These are phyloP conservation scores for Corylus heterophylla DNA, from an alignment of 306 rosid genomes.

Conservation along the genomic window DNA sequence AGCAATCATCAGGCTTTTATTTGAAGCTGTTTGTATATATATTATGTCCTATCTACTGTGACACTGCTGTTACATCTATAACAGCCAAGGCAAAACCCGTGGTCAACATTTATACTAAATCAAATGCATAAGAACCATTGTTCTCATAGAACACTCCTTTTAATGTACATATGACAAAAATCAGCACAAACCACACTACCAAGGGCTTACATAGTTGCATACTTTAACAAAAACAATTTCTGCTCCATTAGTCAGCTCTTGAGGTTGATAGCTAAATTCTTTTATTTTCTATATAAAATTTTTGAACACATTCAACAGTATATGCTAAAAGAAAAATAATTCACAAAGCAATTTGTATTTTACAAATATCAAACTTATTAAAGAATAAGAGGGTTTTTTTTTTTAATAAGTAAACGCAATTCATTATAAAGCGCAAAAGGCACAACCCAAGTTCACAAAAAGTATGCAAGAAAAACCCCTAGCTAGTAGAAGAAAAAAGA, in stretches of 20 bases:
- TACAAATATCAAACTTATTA: not conserved
- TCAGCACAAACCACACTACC: not conserved
- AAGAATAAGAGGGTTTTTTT: not conserved
- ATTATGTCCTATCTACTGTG: not conserved
- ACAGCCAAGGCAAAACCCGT: not conserved
- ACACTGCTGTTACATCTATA: not conserved
- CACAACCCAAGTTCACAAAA: too few relatives aligned
- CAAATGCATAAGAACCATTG: not conserved
- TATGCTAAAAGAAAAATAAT: not conserved
- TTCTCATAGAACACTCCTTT: not conserved
- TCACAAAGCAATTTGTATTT: not conserved
- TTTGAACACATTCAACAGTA: not conserved
- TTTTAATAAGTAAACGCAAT: too few relatives aligned
- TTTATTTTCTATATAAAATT: not conserved
- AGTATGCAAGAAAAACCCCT: too few relatives aligned
- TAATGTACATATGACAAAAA: too few relatives aligned
- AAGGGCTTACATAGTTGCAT: not conserved
- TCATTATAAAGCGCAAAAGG: too few relatives aligned
- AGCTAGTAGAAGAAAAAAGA: too few relatives aligned
- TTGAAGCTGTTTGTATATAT: not conserved
- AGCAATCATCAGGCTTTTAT: not conserved
- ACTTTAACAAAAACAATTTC: not conserved
- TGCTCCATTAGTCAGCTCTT: not conserved
- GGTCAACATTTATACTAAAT: not conserved
- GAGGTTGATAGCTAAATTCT: not conserved